A percentile compares a stretch with the other conserved stretches of the same genome.
phyloP scores from a whole-genome alignment of 2,329 filamentous ascomycete species.

The Annulohypoxylon truncatum region DNA sequence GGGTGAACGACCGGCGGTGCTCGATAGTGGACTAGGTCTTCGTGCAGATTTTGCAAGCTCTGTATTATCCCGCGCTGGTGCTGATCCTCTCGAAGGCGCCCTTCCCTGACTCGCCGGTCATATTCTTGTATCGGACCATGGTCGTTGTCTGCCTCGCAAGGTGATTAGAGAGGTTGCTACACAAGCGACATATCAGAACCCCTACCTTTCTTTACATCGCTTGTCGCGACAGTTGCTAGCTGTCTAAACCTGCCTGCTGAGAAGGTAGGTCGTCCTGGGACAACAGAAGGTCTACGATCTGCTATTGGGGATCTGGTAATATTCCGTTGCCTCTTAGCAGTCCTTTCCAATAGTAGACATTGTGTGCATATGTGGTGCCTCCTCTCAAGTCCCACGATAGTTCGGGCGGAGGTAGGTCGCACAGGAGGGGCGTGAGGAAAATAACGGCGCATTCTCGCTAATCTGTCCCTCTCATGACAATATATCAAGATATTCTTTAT shows the following conservation, averaged over 20 bases:
- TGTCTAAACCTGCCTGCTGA: constrained; percentile 27
- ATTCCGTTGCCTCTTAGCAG: constrained; percentile 36
- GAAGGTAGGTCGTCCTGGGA: constrained; percentile 10
- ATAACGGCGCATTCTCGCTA: constrained; percentile 44
- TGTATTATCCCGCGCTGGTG: constrained; percentile 94
- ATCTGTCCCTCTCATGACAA: constrained; percentile 26
- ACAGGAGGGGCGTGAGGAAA: constrained; percentile 33
- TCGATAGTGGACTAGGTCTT: constrained; percentile 79
- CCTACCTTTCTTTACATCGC: constrained; percentile 40
- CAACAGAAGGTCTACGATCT: constrained; percentile 12
- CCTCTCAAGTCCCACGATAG: constrained; percentile 31
- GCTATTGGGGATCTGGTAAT: constrained; percentile 20
- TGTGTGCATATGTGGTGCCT: constrained; percentile 26
- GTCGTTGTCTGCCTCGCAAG: constrained; percentile 46
- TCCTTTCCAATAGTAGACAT: constrained; percentile 33
- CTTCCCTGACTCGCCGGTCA: constrained; percentile 79
- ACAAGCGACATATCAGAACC: background rate
- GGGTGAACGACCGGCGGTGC: constrained; percentile 82
- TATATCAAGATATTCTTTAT: constrained; percentile 2
- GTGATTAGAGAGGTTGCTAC: constrained; percentile 16
- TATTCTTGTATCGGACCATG: constrained; percentile 88
- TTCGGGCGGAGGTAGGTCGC: constrained; percentile 36
- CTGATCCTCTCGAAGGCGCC: constrained; percentile 84
- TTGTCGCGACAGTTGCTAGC: constrained; percentile 38
- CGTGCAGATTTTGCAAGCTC: constrained; percentile 87